phyloP scores from a whole-genome alignment of 345 rosid genomes.

The Eucalyptus grandis region DNA sequence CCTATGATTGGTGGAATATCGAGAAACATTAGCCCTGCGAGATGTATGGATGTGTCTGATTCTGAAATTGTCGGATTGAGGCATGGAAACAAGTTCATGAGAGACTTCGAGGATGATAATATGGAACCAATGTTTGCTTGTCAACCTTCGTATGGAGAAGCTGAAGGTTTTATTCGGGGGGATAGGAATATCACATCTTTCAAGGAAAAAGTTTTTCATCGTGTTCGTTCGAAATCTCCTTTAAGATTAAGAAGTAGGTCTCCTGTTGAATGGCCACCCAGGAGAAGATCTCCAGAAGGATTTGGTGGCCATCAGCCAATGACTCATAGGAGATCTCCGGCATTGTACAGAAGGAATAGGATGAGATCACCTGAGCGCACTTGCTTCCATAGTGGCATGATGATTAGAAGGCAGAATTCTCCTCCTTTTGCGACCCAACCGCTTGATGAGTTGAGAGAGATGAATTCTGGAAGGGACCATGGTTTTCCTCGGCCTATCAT shows the following conservation, averaged over 20 bases:
- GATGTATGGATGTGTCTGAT: constrained; percentile 37
- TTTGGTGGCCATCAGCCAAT: constrained; percentile 53
- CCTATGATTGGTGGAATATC: constrained; percentile 40
- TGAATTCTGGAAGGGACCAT: constrained; percentile 41
- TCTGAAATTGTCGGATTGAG: constrained; percentile 49
- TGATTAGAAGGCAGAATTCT: constrained; percentile 53
- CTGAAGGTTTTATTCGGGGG: constrained; percentile 43
- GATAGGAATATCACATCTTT: constrained; percentile 35
- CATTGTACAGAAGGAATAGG: constrained; percentile 49
- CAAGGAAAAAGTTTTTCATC: constrained; percentile 34
- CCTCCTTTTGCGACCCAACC: constrained; percentile 49
- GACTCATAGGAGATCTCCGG: constrained; percentile 50
- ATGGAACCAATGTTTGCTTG: constrained; percentile 33
- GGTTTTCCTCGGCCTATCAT: constrained; percentile 44
- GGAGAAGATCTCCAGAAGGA: constrained; percentile 68
- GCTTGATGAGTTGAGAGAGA: constrained; percentile 43
- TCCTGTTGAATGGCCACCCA: constrained; percentile 56
- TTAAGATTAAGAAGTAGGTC: constrained; percentile 44
- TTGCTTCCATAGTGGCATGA: constrained; percentile 47
- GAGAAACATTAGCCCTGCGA: constrained; percentile 26
- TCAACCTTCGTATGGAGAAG: constrained; percentile 40
- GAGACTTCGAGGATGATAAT: constrained; percentile 34
- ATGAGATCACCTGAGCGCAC: constrained; percentile 56
- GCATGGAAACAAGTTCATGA: constrained; percentile 39
- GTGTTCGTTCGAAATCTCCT: constrained; percentile 61